Base-by-base conservation (phyloP, 805 yeast genomes). In the Zygoascus biomembranicola region DNA sequence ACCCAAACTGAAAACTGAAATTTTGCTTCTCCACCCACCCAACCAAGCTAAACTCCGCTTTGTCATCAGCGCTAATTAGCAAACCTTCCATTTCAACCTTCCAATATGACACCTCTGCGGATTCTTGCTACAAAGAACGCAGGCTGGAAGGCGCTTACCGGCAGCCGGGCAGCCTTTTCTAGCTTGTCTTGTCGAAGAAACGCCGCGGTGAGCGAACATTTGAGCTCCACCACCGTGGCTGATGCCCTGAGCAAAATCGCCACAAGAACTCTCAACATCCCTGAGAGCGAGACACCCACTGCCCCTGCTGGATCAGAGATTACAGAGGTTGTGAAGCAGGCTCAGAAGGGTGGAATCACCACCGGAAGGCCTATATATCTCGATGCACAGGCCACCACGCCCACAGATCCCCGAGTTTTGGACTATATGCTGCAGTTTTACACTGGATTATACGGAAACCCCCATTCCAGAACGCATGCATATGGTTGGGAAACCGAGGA, bases 401-500 rank as follows among this genome's bases (percentile, higher is more conserved):
- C 98, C 28, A 87, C 94, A 1, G 99, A 94, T 67, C 99, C 99
- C 32, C 77, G 99, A 53, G 99, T 94, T 9, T 72, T 94, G 61
- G 73, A 69, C 56, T 61, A 50, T 48, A 69, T 69, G 72, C 59
- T 69, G 51, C 66, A 64, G 45, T 66, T 62, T 58, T 66, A 65
- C 59, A 92, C 98, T 1, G 98, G 98, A 3, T 76, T 88, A 54
- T 94, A 89, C 67, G 99, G 99, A 57, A 94, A 94, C 69, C 99
- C 99, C 20, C 99, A 94, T 71, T 89, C 97, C 5, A 82, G 94
- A 55, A 94, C 99, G 1, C 99, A 94, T 67, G 80, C 96, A 5
- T 94, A 92, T 68, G 99, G 99, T 37, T 94, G 99, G 99, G 99
- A 94, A 73, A 87, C 99, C 2, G 97, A 92, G 55, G 80, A 79